Evolutionary conservation across 352 stramenopile genomes (phyloP).

Genomic region (Phytophthora sansomeana): DNA sequence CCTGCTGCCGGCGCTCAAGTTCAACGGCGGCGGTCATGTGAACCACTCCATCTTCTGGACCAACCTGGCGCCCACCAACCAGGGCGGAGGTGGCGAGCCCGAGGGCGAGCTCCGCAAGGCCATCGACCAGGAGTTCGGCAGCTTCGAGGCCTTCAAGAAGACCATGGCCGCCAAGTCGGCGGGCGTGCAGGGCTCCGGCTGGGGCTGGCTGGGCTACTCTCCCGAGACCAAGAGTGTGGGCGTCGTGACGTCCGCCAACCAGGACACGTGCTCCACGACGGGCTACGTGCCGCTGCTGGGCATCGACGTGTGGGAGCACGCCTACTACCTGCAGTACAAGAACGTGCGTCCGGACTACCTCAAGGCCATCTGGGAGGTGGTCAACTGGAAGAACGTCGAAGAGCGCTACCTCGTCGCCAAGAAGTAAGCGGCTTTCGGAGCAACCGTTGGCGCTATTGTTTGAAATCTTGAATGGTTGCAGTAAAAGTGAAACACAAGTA

Average conservation of each 20-base stretch:
- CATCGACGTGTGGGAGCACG: constrained; percentile 99
- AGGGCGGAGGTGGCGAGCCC: constrained; percentile 85
- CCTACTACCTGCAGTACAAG: constrained; percentile 98
- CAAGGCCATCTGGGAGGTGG: constrained; percentile 98
- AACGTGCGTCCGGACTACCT: constrained; percentile 97
- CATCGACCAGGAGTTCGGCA: constrained; percentile 94
- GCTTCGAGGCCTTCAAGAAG: constrained; percentile 93
- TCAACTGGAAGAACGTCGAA: constrained; percentile 95
- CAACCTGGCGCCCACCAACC: constrained; percentile 88
- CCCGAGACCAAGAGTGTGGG: constrained; percentile 85
- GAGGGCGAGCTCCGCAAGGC: constrained; percentile 86
- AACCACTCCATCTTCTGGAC: constrained; percentile 99
- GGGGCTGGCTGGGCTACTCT: constrained; percentile 98
- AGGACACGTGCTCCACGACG: constrained; percentile 96
- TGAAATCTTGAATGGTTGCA: background rate
- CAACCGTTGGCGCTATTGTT: too few relatives aligned
- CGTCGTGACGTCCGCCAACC: constrained; percentile 93
- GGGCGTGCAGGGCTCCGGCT: constrained; percentile 97
- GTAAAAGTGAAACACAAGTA: background rate
- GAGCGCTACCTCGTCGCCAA: constrained; percentile 76
- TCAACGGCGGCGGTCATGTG: constrained; percentile 98
- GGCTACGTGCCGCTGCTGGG: constrained; percentile 96
- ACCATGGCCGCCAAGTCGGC: constrained; percentile 89
- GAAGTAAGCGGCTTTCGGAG: constrained; percentile 51
- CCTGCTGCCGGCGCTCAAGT: constrained; percentile 94